A percentile compares a stretch with the other conserved stretches of the same genome.
phyloP scores from a whole-genome alignment of 2,329 filamentous ascomycete genomes.

The Grosmannia clavigera region DNA sequence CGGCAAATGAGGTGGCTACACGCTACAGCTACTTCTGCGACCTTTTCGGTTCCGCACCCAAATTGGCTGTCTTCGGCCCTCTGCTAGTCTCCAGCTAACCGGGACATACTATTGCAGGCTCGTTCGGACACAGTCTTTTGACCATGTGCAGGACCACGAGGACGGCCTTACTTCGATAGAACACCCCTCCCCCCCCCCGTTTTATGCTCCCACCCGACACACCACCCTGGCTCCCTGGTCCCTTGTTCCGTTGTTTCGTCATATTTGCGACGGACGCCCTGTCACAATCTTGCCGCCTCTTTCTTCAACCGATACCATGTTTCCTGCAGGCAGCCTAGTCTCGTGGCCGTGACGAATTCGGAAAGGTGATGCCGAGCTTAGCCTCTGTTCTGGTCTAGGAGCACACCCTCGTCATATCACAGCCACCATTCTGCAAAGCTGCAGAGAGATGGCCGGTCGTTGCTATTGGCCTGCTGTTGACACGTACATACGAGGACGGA shows the following conservation, averaged over 20 bases:
- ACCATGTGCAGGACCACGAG: not conserved
- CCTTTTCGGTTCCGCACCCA: not conserved
- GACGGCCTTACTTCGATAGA: slow-evolving; percentile 1
- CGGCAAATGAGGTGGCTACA: not conserved
- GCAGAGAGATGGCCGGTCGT: too few relatives aligned
- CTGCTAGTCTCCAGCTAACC: not conserved
- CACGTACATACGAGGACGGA: not conserved
- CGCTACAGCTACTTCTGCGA: not conserved
- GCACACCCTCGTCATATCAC: too few relatives aligned
- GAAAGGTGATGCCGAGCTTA: not conserved
- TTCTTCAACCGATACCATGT: not conserved
- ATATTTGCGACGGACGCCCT: not conserved
- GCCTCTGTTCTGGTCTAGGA: not conserved
- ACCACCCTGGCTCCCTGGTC: slow-evolving; percentile 1
- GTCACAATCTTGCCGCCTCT: not conserved
- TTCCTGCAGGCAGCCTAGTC: not conserved
- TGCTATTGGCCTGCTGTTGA: not conserved
- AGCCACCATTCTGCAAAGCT: too few relatives aligned
- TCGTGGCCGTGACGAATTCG: not conserved
- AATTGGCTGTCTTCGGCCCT: not conserved
- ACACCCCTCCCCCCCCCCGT: not conserved
- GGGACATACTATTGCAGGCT: not conserved
- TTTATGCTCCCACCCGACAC: slow-evolving; percentile 6
- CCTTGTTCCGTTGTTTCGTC: slow-evolving; percentile 2
- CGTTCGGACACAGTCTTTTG: not conserved